Evolutionary conservation across 2,329 filamentous ascomycete genomes (phyloP).

Genomic region (Xylariaceae sp.): DNA sequence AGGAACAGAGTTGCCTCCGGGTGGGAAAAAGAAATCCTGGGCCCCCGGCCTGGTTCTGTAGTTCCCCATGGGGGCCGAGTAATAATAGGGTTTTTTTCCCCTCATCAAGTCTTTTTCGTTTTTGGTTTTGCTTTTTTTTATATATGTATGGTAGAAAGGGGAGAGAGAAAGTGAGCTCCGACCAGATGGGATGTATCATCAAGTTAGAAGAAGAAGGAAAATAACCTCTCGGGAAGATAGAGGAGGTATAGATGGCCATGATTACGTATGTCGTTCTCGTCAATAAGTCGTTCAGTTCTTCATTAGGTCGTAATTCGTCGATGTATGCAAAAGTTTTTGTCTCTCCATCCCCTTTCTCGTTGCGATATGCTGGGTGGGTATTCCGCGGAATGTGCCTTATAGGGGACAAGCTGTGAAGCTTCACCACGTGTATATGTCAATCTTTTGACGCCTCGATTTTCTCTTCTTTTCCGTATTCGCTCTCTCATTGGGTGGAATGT

Average conservation of each 20-base stretch:
- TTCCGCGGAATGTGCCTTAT: conserved; percentile 37
- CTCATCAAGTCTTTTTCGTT: conserved; percentile 26
- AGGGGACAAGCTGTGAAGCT: conserved; percentile 43
- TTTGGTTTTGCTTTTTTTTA: too few species aligned
- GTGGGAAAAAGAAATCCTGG: conserved; percentile 27
- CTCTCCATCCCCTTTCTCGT: conserved; percentile 29
- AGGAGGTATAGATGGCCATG: conserved; percentile 20
- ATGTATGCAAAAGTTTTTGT: conserved; percentile 41
- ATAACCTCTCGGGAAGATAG: conserved; percentile 24
- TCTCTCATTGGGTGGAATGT: background rate
- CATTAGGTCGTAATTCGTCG: conserved; percentile 39
- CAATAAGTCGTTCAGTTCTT: conserved; percentile 33
- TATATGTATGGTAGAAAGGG: too few species aligned
- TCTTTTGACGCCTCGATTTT: conserved; percentile 32
- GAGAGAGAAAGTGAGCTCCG: conserved; percentile 16
- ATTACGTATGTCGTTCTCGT: conserved; percentile 28
- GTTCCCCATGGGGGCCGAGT: conserved; percentile 19
- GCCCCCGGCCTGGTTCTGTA: conserved; percentile 36
- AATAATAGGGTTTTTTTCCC: conserved; percentile 8
- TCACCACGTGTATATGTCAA: conserved; percentile 42
- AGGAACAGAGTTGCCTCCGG: conserved; percentile 27
- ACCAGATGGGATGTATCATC: conserved; percentile 22
- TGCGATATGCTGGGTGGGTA: conserved; percentile 35
- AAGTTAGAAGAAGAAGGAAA: conserved; percentile 1
- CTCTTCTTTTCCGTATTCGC: conserved; percentile 11